These are phyloP conservation scores for Myotisia sp. DNA, from an alignment of 2,329 filamentous ascomycete genomes.

Conservation along the genomic window DNA sequence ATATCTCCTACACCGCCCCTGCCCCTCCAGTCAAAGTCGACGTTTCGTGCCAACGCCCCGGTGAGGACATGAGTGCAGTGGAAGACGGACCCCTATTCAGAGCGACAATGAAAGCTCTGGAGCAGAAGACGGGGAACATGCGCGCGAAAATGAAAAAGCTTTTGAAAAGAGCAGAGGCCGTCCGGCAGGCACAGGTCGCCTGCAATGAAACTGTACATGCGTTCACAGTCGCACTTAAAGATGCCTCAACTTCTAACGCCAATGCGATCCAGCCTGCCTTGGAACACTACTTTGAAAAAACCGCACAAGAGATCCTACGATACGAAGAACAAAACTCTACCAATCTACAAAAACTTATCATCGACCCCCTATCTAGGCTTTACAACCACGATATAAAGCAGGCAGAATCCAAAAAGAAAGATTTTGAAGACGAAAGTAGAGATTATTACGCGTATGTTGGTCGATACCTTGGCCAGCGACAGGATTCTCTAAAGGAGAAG, in stretches of 20 bases:
- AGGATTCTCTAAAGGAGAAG: slow-evolving; percentile 94
- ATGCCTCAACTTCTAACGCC: slow-evolving; percentile 78
- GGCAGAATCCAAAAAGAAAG: slow-evolving; percentile 88
- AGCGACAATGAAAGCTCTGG: slow-evolving; percentile 88
- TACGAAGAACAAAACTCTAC: slow-evolving; percentile 75
- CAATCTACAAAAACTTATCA: slow-evolving; percentile 83
- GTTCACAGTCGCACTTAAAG: slow-evolving; percentile 74
- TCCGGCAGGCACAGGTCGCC: slow-evolving; percentile 60
- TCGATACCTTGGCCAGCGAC: slow-evolving; percentile 86
- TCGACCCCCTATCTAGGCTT: slow-evolving; percentile 80
- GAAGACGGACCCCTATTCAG: slow-evolving; percentile 93
- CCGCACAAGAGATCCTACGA: slow-evolving; percentile 71
- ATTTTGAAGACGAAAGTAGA: slow-evolving; percentile 97
- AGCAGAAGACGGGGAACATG: slow-evolving; percentile 95
- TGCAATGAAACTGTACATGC: slow-evolving; percentile 73
- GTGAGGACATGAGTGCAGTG: slow-evolving; percentile 67
- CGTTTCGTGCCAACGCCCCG: slow-evolving; percentile 68
- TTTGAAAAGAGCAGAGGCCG: slow-evolving; percentile 82
- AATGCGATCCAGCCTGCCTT: slow-evolving; percentile 94
- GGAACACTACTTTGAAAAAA: slow-evolving; percentile 97
- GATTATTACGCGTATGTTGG: slow-evolving; percentile 96
- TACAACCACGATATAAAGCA: slow-evolving; percentile 97
- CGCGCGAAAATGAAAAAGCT: slow-evolving; percentile 90
- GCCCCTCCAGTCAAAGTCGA: slow-evolving; percentile 56
- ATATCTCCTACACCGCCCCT: background rate